Base-by-base conservation (phyloP, 169 alveolate genomes). In the Perkinsus olseni region DNA sequence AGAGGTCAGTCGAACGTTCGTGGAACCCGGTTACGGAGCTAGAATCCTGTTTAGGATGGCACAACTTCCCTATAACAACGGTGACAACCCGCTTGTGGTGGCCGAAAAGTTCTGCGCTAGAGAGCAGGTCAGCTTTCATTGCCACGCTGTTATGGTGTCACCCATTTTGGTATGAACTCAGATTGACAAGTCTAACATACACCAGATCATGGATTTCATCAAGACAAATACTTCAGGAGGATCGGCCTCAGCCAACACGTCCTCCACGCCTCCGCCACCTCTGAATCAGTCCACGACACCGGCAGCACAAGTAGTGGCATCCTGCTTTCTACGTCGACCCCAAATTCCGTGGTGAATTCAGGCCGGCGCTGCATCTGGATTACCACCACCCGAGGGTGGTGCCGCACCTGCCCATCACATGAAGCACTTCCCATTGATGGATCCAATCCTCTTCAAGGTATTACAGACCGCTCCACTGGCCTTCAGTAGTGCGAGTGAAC, bases 31-130 rank as follows among this genome's bases (percentile, higher is more conserved):
- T 95, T 3, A 92, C n/a, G n/a, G n/a, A n/a, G n/a, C 94, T 38
- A 96, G 96, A 36, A 95, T 28, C 28, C 10, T 24, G 82, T 62
- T 62, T 24, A 62, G 82, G 82, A 62, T 62, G 82, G 82, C 82
- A 24, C 82, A 96, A 90, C 93, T 97, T 74, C 99, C 99, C 36
- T 97, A 95, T 93, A 97, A 97, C 93, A 96, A 97, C 92, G 97
- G 97, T 0, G 97, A 96, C 91, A 97, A 97, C 92, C 95, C 97
- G 74, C 91, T 96, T 36, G 95, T 92, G 74, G 94, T 97, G 6
- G 99, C 99, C n/a, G 97, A 96, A 92, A 97, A 96, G 93, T 97
- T 97, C 95, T 92, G 96, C 34, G 95, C 96, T n/a, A 95, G 97
- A 91, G 99, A 97, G 95, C 82, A 62, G 82, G 82, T 62, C 8